phyloP scores from a whole-genome alignment of 306 rosid genomes.

The Boehmeria nivea region DNA sequence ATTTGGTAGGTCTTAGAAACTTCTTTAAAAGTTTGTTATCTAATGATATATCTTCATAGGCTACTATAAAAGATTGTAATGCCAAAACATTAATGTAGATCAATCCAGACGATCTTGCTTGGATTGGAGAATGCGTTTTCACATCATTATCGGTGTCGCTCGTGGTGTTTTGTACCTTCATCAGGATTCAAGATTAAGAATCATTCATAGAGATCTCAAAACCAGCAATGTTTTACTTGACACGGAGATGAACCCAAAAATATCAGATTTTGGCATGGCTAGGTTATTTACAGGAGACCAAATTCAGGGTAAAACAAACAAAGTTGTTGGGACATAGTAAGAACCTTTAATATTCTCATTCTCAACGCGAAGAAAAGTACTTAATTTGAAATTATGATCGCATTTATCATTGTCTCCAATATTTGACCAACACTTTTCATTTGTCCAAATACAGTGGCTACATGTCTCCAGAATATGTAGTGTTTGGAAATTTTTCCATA shows the following conservation, averaged over 20 bases:
- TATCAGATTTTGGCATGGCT: constrained; percentile 72
- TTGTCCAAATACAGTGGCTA: constrained; percentile 44
- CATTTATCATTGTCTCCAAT: no score
- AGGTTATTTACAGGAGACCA: constrained; percentile 45
- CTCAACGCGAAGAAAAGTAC: no score
- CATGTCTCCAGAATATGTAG: constrained; percentile 60
- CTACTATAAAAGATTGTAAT: no score
- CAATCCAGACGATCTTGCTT: constrained; percentile 21
- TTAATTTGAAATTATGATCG: no score
- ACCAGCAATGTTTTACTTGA: constrained; percentile 49
- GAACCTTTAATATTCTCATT: background rate
- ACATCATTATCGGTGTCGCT: constrained; percentile 39
- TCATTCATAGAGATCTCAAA: constrained; percentile 57
- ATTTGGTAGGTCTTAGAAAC: constrained; percentile 32
- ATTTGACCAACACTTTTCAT: no score
- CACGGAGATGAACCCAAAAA: constrained; percentile 42
- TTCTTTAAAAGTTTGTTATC: background rate
- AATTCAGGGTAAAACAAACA: constrained; percentile 35
- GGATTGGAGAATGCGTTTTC: constrained; percentile 40
- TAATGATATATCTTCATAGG: background rate
- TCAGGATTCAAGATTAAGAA: constrained; percentile 51
- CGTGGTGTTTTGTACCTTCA: constrained; percentile 58
- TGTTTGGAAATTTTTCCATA: constrained; percentile 42
- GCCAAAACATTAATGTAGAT: constrained; percentile 14
- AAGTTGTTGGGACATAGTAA: constrained; percentile 65